Base-by-base conservation (phyloP, 352 stramenopile genomes). In the Phytophthora parvispora region DNA sequence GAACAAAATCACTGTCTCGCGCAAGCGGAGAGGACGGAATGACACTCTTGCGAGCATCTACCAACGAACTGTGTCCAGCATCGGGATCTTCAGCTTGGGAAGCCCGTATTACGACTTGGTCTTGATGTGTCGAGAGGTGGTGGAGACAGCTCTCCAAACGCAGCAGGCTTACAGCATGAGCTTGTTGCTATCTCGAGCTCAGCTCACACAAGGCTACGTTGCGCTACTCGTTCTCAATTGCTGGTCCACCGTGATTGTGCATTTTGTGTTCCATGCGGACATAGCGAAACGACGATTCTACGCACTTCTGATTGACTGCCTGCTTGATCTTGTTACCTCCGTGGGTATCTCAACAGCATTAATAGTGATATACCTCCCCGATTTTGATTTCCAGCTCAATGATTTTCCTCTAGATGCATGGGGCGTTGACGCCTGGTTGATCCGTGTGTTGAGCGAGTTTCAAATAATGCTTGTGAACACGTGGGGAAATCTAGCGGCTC, bases 121-220 rank as follows among this genome's bases (percentile, higher is more conserved):
- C 4, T 55, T 75, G 20, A 22, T 81, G 3, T 12, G 55, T n/a
- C 67, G 62, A 27, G 70, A 79, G 53, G 34, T 79, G 32, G 16
- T 72, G 6, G 65, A 70, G 32, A 77, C 71, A 12, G 48, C 67
- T 5, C 18, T 76, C 8, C 62, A 77, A n/a, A 65, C 66, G 0
- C 48, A 70, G 2, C 66, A 82, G n/a, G 67, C 71, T 13, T 77
- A 82, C 25, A 60, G 60, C 1, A 65, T 82, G 53, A 79, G 71
- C 48, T 25, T 40, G 4, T 42, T 67, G 2, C 52, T 72, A 7
- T 63, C 67, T 0, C 67, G 61, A 7, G n/a, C 58, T 12, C 60
- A 58, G 31, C 31, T 81, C 13, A 72, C 77, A 8, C 59, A 67
- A 15, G 49, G 70, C 13, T 76, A 73, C 18, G 66, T 68, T 9